These are phyloP conservation scores for Candida sp. DNA, from an alignment of 1,139 yeast genomes.

Conservation along the genomic window DNA sequence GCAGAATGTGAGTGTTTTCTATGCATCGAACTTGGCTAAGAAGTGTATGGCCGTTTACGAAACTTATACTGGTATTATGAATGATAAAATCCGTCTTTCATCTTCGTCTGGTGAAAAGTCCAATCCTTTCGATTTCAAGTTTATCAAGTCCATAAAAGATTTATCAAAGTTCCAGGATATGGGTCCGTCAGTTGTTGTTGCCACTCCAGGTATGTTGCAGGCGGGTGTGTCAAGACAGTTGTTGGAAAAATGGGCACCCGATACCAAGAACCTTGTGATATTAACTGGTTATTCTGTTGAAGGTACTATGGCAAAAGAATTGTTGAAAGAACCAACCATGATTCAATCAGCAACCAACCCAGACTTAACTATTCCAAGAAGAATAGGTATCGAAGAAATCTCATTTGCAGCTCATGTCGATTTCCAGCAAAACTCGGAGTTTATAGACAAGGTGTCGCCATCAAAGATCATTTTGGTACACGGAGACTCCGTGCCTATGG, in stretches of 20 bases:
- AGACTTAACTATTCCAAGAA: constrained; percentile 83
- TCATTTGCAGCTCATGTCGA: constrained; percentile 99
- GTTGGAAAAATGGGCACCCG: constrained; percentile 97
- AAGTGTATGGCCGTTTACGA: constrained; percentile 98
- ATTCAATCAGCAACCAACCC: constrained; percentile 84
- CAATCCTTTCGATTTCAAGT: constrained; percentile 92
- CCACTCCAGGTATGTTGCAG: constrained; percentile 98
- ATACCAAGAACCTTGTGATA: constrained; percentile 84
- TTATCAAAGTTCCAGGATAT: constrained; percentile 88
- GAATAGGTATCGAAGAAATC: constrained; percentile 90
- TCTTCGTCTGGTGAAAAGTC: constrained; percentile 34
- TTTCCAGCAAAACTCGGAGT: constrained; percentile 89
- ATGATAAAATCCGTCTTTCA: constrained; percentile 85
- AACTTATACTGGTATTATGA: constrained; percentile 97
- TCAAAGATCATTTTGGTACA: constrained; percentile 87
- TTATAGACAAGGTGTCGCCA: constrained; percentile 88
- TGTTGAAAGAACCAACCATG: constrained; percentile 86
- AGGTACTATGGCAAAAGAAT: constrained; percentile 95
- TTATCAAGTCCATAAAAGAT: constrained; percentile 78
- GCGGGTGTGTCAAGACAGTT: constrained; percentile 93
- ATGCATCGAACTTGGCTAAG: constrained; percentile 92
- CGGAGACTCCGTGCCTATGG: constrained; percentile 99
- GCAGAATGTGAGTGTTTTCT: constrained; percentile 81
- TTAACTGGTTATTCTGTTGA: constrained; percentile 98
- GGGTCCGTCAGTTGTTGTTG: constrained; percentile 96